These are phyloP conservation scores for Chloranthus sessilifolius DNA, from an alignment of 164 flowering plant genomes.

Conservation along the genomic window DNA sequence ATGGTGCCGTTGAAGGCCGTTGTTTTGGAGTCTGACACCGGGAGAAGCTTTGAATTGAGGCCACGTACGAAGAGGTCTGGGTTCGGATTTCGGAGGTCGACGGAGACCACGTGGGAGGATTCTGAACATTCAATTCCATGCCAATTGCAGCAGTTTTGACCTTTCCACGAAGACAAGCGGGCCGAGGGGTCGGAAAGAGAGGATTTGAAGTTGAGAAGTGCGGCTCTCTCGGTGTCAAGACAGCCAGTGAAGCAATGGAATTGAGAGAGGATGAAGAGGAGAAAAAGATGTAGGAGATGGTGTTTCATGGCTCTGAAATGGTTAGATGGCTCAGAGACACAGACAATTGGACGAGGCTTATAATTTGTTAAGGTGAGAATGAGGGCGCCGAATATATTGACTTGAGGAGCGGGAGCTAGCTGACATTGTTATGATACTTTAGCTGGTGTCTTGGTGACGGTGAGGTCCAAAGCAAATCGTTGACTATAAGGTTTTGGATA, in stretches of 20 bases:
- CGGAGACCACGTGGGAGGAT: constrained; percentile 6
- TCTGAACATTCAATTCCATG: constrained; percentile 15
- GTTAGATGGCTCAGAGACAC: too few species aligned
- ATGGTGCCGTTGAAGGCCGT: constrained; percentile 16
- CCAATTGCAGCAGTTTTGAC: constrained; percentile 21
- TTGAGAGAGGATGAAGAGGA: neutral
- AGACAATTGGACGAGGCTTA: too few species aligned
- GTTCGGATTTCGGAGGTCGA: constrained; percentile 12
- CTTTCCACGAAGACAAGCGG: constrained; percentile 17
- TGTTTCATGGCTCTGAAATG: constrained; percentile 8
- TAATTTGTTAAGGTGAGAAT: too few species aligned
- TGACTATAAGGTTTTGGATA: too few species aligned
- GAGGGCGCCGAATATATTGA: too few species aligned
- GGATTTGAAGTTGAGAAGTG: constrained; percentile 18
- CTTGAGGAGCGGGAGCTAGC: too few species aligned
- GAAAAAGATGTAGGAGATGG: neutral
- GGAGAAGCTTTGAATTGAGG: neutral
- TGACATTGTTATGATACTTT: too few species aligned
- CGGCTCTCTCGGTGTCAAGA: constrained; percentile 9
- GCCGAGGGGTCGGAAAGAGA: constrained; percentile 10
- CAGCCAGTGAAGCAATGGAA: constrained; percentile 3
- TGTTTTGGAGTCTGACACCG: constrained; percentile 1
- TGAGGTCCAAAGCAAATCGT: too few species aligned
- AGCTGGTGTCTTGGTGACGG: too few species aligned
- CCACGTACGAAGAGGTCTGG: neutral